These are phyloP conservation scores for Nepenthes gracilis DNA, from an alignment of 148 eudicot species.

Conservation along the genomic window DNA sequence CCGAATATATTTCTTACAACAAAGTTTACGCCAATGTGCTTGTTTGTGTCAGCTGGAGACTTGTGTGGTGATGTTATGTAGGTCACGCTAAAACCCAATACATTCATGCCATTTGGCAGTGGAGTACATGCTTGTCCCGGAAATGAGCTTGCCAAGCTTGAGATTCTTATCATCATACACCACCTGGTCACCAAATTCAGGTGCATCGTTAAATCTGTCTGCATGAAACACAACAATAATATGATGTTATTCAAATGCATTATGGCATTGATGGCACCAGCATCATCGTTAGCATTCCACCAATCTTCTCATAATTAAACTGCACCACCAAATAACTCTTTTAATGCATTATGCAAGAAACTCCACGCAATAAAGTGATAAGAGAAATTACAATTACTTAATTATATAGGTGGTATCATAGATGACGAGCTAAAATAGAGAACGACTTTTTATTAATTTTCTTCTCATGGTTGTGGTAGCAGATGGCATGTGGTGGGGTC, in stretches of 20 bases:
- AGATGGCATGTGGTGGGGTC: constrained; percentile 40
- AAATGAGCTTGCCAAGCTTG: constrained; percentile 46
- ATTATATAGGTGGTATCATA: not conserved
- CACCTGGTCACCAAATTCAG: constrained; percentile 43
- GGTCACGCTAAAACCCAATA: constrained; percentile 37
- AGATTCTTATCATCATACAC: constrained; percentile 35
- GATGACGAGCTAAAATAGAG: no score
- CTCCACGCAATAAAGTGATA: no score
- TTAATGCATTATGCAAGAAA: no score
- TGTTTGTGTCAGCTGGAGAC: no score
- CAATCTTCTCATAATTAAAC: no score
- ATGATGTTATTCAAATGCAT: not conserved
- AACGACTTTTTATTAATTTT: not conserved
- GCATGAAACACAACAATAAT: not conserved
- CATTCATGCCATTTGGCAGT: constrained; percentile 44
- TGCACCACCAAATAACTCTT: no score
- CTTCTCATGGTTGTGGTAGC: constrained; percentile 18
- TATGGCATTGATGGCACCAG: no score
- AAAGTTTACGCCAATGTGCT: not conserved
- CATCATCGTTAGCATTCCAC: no score
- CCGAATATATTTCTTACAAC: not conserved
- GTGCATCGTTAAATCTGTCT: constrained; percentile 11
- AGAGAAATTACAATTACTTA: no score
- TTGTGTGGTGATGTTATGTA: not conserved
- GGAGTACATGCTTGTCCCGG: constrained; percentile 48